Evolutionary conservation across 1,284 basidiomycete species (phyloP), one percentile per base, ranked within the genome.

Genomic region (Ceratobasidium sp.): DNA sequence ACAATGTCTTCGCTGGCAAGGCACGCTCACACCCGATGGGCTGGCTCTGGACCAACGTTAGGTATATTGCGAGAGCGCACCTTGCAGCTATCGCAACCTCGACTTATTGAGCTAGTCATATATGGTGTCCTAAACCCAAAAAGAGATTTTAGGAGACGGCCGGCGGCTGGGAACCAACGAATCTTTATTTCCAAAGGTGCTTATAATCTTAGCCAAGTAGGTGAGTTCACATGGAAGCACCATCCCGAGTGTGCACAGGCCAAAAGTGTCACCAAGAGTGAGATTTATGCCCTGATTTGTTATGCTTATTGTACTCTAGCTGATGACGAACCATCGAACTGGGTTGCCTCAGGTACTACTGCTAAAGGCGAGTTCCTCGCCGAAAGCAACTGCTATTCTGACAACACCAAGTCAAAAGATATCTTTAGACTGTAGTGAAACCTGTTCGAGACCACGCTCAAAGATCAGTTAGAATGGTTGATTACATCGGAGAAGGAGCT

Each of bases 361-460:
- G n/a, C n/a, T n/a, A n/a, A n/a, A n/a, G n/a, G n/a, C n/a, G n/a
- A n/a, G n/a, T n/a, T n/a, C n/a, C n/a, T n/a, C n/a, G n/a, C n/a
- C n/a, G 53, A 49, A 13, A 64, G 61, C 5, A 63, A 39, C 10
- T 77, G 64, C 45, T 42, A 37, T 20, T 31, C 56, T 33, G 76
- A 77, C 53, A 77, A 76, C 58, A 71, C 73, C 28, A 77, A 77
- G 58, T 76, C 74, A 23, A 75, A 73, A 20, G 13, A 23, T 13
- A 75, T 77, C 26, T 67, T 79, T 2, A 68, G 77, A n/a, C 17
- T 79, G n/a, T 31, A 71, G 42, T 79, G 76, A 53, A 69, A 49
- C 35, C 31, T 31, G 17, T 77, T 79, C 45, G 78, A 76, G 20
- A 68, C 58, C 20, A 66, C 64, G 53, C 33, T 76, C 26, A 76